Conservation (phyloP, 306 rosid species). For the Adenanthera pavonina region DNA sequence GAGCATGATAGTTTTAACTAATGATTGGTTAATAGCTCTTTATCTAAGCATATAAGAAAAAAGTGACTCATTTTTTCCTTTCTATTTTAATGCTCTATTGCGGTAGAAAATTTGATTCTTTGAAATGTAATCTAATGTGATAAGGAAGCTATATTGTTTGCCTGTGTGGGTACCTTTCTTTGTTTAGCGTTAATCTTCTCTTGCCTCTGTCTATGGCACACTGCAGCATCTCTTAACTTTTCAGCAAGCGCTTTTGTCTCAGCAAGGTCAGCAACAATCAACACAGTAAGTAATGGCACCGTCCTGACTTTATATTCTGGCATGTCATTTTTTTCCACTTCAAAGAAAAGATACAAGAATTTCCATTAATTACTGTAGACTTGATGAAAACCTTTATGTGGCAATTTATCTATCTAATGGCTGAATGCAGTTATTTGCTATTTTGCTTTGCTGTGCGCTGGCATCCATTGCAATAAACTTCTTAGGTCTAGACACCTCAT, state of each 20-base stretch:
- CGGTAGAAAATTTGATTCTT: background rate
- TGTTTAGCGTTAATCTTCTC: constrained; percentile 25
- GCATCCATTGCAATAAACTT: background rate
- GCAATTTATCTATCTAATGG: background rate
- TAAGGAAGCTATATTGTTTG: background rate
- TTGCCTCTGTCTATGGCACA: background rate
- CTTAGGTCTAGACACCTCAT: constrained; percentile 12
- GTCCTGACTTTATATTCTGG: constrained; percentile 23
- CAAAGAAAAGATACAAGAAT: constrained; percentile 9
- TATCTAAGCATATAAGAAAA: background rate
- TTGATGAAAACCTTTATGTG: constrained; percentile 24
- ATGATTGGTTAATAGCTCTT: constrained; percentile 26
- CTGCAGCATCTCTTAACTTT: constrained; percentile 71
- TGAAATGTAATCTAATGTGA: background rate
- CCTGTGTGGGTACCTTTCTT: background rate
- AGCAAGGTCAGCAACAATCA: constrained; percentile 68
- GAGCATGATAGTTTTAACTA: constrained; percentile 1
- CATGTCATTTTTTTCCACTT: background rate
- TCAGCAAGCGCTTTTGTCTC: constrained; percentile 70
- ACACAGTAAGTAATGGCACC: constrained; percentile 64
- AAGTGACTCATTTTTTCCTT: background rate
- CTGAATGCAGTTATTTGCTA: constrained; percentile 9
- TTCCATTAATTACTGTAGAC: constrained; percentile 22
- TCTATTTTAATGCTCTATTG: background rate
- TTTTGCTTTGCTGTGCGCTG: background rate